Evolutionary conservation across 106 monocot genomes (phyloP), one percentile per base, ranked within the genome.

Genomic region (Dendrobium officinale): DNA sequence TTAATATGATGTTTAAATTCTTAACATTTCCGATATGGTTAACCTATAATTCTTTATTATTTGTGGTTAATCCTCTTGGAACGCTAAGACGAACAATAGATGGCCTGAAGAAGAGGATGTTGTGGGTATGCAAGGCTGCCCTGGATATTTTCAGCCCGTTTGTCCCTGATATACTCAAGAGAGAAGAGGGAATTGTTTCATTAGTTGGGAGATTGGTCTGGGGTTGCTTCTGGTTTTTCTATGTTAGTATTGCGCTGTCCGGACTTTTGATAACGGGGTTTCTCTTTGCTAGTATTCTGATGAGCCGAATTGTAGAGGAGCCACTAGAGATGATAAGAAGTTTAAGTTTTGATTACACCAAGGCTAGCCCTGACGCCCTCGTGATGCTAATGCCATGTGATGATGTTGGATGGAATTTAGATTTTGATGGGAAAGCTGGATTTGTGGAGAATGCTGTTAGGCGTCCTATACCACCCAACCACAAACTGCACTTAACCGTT

Each of bases 311-410:
- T 13, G 81, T 90, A 5, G 98, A 95, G 61, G 87, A 95, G 84
- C 95, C 95, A 0, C 33, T 99, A n/a, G 66, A 75, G 78, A 43
- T 95, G 27, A 80, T 4, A 6, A 81, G 82, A 77, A 86, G 89
- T 6, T 82, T 99, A 83, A 88, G 77, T 76, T 99, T 99, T 80
- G 98, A 99, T 85, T 99, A 91, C 70, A 95, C 98, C 10, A 88
- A 91, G 78, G 79, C 81, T 29, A 91, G 85, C 81, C 98, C 98
- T 1, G 91, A 78, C 64, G 98, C 95, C 26, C 41, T 86, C 48
- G 91, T 99, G 59, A 85, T 85, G 2, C 18, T 99, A 2, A 70
- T 72, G 13, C 82, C 87, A 16, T 84, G 84, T 9, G 27, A 67
- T 55, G 75, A 64, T 2, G 70, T 20, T 33, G 29, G 19, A 19